Conservation (phyloP, 352 stramenopile species). For the Thalassiosira pacifica region DNA sequence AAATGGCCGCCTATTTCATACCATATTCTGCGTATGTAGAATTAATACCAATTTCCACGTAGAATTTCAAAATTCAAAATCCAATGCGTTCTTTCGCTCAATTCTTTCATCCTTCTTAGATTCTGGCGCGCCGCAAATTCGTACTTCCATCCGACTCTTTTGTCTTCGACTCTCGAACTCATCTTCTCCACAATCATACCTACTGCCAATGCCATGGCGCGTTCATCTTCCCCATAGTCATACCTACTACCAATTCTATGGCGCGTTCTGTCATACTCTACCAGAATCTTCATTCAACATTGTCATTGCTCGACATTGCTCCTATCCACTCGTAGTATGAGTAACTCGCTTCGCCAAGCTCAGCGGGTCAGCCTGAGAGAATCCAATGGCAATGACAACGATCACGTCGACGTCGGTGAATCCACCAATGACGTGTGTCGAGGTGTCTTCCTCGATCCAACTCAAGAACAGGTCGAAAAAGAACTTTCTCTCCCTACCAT, state of each 20-base stretch:
- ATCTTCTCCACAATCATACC: no score
- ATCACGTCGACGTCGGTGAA: background rate
- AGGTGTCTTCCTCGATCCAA: background rate
- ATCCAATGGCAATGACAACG: background rate
- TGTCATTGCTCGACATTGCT: background rate
- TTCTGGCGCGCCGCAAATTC: background rate
- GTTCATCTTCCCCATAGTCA: no score
- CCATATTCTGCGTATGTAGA: background rate
- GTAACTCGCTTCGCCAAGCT: background rate
- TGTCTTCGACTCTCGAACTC: no score
- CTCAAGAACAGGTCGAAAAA: background rate
- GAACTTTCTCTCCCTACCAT: background rate
- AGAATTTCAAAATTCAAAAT: constrained; percentile 6
- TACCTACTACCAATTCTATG: no score
- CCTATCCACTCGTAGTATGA: background rate
- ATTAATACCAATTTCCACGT: background rate
- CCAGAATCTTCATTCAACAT: background rate
- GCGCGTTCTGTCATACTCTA: background rate
- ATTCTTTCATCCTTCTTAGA: background rate
- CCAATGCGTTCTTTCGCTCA: constrained; percentile 1
- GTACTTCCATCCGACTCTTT: no score
- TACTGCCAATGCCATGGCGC: no score
- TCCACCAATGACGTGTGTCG: background rate
- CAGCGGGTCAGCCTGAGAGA: background rate
- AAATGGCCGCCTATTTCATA: background rate